Base-by-base conservation (phyloP, 805 yeast genomes). In the Millerago galiae region DNA sequence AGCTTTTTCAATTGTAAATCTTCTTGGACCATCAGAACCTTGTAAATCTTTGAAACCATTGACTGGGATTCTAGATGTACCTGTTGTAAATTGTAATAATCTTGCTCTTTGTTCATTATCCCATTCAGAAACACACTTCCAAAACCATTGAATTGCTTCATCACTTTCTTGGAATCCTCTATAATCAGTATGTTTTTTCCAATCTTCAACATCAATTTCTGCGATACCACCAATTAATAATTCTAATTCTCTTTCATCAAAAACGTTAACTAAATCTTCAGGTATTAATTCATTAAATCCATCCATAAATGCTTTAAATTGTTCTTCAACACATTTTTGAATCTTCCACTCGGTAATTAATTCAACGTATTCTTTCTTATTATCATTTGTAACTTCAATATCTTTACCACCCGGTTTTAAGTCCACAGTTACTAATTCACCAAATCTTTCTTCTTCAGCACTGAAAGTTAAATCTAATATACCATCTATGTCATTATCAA, bases 161-260 rank as follows among this genome's bases (percentile, higher is more conserved):
- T 93, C 99, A 50, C 79, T 79, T 67, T 93, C 98, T 62, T 89
- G 91, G 66, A 91, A 93, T 5, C 99, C 99, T 69, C 99, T 80
- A 68, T 93, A 93, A 65, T 93, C 99, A 16, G 99, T 93, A 64
- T 93, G 97, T 62, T 88, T 90, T 69, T 89, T 93, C 99, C 99
- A 93, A 70, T 93, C 99, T 51, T 90, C 97, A 45, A 91, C 85
- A 65, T 93, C 99, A 57, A 93, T 91, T 58, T 93, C 99, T 2
- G 97, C 93, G 59, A 93, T 81, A 65, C 99, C 99, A 63, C 99
- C 99, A 65, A 93, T 93, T 60, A 93, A 76, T 61, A 93, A 71
- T 71, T 93, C 99, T 51, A 93, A 71, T 67, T 93, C 99, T 64
- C 97, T 83, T 70, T 93, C 99, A 66, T 93, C 99, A 62, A 93